These are phyloP conservation scores for Hippophae tibetana DNA, from an alignment of 306 rosid genomes.

Conservation along the genomic window DNA sequence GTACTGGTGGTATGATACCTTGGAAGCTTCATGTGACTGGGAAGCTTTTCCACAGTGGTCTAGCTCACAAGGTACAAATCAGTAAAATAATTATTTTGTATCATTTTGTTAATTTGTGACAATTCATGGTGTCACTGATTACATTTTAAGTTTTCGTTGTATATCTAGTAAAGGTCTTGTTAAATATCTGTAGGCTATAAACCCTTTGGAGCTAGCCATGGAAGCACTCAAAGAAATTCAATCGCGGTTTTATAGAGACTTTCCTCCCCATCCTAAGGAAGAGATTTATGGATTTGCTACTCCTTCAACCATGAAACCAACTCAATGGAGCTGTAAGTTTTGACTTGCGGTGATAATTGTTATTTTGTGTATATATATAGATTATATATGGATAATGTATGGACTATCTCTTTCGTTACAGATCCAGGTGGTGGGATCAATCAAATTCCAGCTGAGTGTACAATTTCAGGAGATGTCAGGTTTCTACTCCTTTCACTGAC, in stretches of 20 bases:
- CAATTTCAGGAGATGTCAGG: constrained; percentile 96
- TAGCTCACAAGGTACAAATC: constrained; percentile 60
- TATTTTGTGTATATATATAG: too few species aligned
- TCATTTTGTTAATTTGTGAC: not conserved
- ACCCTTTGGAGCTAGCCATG: constrained; percentile 81
- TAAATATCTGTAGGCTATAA: constrained; percentile 62
- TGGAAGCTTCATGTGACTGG: constrained; percentile 78
- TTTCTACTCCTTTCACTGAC: constrained; percentile 21
- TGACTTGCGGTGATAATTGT: not conserved
- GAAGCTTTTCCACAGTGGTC: constrained; percentile 90
- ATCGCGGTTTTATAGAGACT: constrained; percentile 59
- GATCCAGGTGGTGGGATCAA: constrained; percentile 97
- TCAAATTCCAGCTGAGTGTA: constrained; percentile 92
- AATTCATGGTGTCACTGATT: not conserved
- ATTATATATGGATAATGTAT: too few species aligned
- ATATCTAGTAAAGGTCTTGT: constrained; percentile 11
- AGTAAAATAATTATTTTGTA: not conserved
- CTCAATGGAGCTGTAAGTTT: constrained; percentile 91
- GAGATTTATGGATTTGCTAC: constrained; percentile 74
- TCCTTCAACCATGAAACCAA: constrained; percentile 97
- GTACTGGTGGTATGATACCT: constrained; percentile 92
- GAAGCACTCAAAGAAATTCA: constrained; percentile 87
- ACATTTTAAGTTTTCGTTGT: constrained; percentile 9
- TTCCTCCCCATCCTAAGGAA: constrained; percentile 91
- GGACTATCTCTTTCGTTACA: constrained; percentile 20